Evolutionary conservation across 768 basidiomycete species (phyloP).

Genomic region (Lactifluus piperatus): DNA sequence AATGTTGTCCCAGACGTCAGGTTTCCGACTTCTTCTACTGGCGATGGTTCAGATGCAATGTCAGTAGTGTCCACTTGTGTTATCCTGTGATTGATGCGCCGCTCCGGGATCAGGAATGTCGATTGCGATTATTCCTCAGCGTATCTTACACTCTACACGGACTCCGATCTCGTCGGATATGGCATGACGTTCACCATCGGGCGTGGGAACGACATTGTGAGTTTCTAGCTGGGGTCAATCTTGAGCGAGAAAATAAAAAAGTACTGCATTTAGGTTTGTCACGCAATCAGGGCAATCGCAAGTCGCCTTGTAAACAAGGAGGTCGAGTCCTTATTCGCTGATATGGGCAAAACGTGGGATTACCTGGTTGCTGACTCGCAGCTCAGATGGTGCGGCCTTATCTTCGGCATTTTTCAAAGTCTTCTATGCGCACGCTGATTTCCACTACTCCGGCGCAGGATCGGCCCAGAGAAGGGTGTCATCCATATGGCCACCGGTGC

Average conservation of each 20-base stretch:
- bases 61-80: conserved; percentile 29
- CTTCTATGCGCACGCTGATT: neutral
- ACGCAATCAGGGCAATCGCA: conserved; percentile 71
- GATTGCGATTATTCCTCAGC: conserved; percentile 96
- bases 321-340: conserved; percentile 69
- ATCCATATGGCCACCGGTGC: conserved; percentile 86
- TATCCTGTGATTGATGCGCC: neutral
- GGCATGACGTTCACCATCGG: conserved; percentile 96
- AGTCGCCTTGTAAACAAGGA: conserved; percentile 76
- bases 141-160: conserved; percentile 74
- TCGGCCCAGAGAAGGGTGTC: conserved; percentile 93
- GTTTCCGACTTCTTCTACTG: conserved; percentile 85
- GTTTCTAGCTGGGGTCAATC: neutral
- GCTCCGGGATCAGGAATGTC: conserved; percentile 58
- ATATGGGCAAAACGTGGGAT: conserved; percentile 91
- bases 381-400: conserved; percentile 62
- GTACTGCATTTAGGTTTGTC: conserved; percentile 54
- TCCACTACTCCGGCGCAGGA: conserved; percentile 35
- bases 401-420: neutral
- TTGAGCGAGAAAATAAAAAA: neutral
- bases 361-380: conserved; percentile 84
- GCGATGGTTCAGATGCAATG: conserved; percentile 95
- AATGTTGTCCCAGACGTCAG: conserved; percentile 55
- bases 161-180: conserved; percentile 65
- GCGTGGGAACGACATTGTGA: conserved; percentile 87